Conservation (phyloP, 345 rosid species). For the Moricandia arvensis region DNA sequence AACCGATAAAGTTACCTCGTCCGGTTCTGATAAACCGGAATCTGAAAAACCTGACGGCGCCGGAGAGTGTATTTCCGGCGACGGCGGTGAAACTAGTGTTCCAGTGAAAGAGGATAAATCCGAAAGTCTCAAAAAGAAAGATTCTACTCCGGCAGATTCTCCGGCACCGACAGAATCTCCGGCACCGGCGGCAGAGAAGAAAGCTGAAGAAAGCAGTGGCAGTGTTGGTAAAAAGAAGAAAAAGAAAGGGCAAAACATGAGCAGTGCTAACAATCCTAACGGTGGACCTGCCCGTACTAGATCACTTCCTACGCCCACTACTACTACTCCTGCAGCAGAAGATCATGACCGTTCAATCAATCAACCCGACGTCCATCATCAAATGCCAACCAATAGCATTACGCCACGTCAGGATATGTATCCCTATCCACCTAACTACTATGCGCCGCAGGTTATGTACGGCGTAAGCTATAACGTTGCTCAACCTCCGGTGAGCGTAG, state of each 20-base stretch:
- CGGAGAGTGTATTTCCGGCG: not conserved
- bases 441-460: constrained; percentile 44
- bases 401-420: constrained; percentile 43
- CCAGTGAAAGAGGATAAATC: constrained; percentile 38
- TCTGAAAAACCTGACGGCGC: constrained; percentile 33
- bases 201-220: constrained; percentile 25
- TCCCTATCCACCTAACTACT: constrained; percentile 35
- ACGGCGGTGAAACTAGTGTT: not conserved
- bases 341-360: constrained; percentile 27
- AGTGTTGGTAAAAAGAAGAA: constrained; percentile 56
- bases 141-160: constrained; percentile 6
- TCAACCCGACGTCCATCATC: not conserved
- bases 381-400: constrained; percentile 34
- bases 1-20: constrained; percentile 1
- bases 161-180: constrained; percentile 14
- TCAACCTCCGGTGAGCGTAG: constrained; percentile 38
- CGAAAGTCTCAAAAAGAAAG: constrained; percentile 31
- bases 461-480: constrained; percentile 57
- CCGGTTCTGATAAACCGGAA: constrained; percentile 18
- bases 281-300: constrained; percentile 21
- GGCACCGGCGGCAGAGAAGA: constrained; percentile 40
- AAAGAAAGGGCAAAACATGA: constrained; percentile 56
- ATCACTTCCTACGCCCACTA: constrained; percentile 25
- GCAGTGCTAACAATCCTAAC: not conserved
- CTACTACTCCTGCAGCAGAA: not conserved